Base-by-base conservation (phyloP, 1,284 basidiomycete species). In the Ganoderma leucocontextum region DNA sequence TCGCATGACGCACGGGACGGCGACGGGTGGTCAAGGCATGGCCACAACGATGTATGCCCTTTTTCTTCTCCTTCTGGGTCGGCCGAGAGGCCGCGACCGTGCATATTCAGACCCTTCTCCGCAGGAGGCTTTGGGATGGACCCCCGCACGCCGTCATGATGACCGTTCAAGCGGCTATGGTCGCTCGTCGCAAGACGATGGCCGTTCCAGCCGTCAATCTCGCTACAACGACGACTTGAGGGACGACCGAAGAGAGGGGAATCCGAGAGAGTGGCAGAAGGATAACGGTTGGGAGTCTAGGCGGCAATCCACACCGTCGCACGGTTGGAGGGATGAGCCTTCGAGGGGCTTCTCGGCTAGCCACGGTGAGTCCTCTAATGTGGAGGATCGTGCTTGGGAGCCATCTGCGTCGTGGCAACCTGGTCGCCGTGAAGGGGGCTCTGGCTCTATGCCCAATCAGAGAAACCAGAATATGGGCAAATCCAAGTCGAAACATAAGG, bases 61-160 rank as follows among this genome's bases (percentile, higher is more conserved):
- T 70, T 70, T 53, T 72, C 72, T 71, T 71, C 82, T 66, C 78
- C 80, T 63, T 80, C 82, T 76, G 83, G 85, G 47, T 86, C 87
- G 86, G 64, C 81, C 22, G 83, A 84, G 66, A 42, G 83, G 82
- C 62, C 85, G 83, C 74, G 83, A 84, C 64, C 82, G 81, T 67
- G 75, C 77, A 66, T 80, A 82, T 77, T 79, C 84, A 62, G 76
- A 33, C 75, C 82, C 39, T 77, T 55, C 77, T 68, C 83, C 83
- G 73, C 77, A 81, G 61, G 89, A 89, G 53, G 59, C 71, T 58
- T 65, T 71, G 60, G 69, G 75, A 63, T 74, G 75, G 72, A 72
- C 72, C 76, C 68, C 74, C 64, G 74, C 80, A 60, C 74, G 80
- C 35, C 83, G 85, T 64, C 84, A 83, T 60, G 77, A 80, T 70